Percentiles rank a stretch among this genome's conserved stretches.
phyloP scores from a whole-genome alignment of 192 early-diverging fungal genomes.

The Oehlia diaphana region DNA sequence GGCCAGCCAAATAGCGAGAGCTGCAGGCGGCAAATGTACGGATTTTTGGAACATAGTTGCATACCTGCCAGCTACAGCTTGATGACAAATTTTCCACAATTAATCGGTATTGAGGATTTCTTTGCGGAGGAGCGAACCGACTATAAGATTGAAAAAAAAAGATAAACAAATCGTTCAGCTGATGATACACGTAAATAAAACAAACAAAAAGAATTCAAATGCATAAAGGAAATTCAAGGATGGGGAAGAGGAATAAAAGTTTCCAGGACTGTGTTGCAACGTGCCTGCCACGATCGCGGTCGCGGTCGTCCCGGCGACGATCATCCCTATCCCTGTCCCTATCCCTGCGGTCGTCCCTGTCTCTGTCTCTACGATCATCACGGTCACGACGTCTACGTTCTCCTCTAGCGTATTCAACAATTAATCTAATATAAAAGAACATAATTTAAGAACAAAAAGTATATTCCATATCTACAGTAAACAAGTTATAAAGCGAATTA shows the following conservation, averaged over 20 bases:
- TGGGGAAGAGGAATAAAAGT: conserved; percentile 27
- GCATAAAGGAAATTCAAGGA: conserved; percentile 1
- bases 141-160: conserved; percentile 13
- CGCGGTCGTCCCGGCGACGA: conserved; percentile 35
- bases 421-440: conserved; percentile 50
- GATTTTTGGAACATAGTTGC: conserved; percentile 41
- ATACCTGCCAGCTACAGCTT: conserved; percentile 83
- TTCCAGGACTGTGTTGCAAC: conserved; percentile 25
- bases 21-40: conserved; percentile 29
- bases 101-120: conserved; percentile 66
- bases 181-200: background rate
- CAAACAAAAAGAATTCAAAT: background rate
- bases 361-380: conserved; percentile 52
- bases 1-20: conserved; percentile 32
- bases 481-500: background rate
- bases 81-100: conserved; percentile 82
- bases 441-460: background rate
- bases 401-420: conserved; percentile 79
- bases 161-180: background rate
- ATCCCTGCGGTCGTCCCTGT: conserved; percentile 47
- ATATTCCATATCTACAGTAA: conserved; percentile 13
- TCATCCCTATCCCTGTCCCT: conserved; percentile 32
- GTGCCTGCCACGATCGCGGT: conserved; percentile 36
- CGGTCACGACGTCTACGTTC: conserved; percentile 58
- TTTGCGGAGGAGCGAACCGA: conserved; percentile 49